Base-by-base conservation (phyloP, 2,329 filamentous ascomycete genomes). In the Cladosporium sphaerospermum region DNA sequence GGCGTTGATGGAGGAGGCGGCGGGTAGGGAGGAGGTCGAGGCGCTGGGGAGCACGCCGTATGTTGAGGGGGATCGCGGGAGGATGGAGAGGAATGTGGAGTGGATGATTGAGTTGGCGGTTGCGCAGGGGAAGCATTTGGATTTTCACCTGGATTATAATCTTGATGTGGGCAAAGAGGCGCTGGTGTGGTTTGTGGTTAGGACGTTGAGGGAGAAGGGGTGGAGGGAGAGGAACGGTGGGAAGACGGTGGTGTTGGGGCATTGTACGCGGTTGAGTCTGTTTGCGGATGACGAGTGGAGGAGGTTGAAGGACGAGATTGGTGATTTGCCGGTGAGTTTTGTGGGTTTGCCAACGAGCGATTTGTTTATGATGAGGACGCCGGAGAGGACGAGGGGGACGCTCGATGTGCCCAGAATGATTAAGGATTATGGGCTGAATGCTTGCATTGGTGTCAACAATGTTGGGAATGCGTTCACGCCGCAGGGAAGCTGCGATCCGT, bases 381-480 rank as follows among this genome's bases (percentile, higher is more conserved):
- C 56, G 3, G 48, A 61, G 11, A 44, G 52, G 11, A 67, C 60
- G 53, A 74, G 84, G 55, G 84, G 82, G 1, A 88, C 85, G 0
- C 69, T 88, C 13, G 77, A 81, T 41, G 71, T 88, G 1, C 75
- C 79, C 0, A 70, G 78, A 3, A 72, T 88, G 69, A 84, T 88
- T 55, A 72, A 75, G 37, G 71, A 78, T 18, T 75, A 82, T 55
- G 74, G 73, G 0, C 64, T 88, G 3, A 75, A 82, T 54, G 82
- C 76, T 16, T 81, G 81, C 11, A 75, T 88, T 4, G 79, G 82
- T 2, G 75, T 86, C 36, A 88, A 88, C 62, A 89, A 89, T 61
- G 79, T 89, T 11, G 85, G 85, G 14, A 89, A 89, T 63, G 83
- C 85, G 0, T 88, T 89, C 61, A 88, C 85, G 6, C 85, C 85